Base-by-base conservation (phyloP, 2,329 filamentous ascomycete genomes). In the Aspergillus persii region DNA sequence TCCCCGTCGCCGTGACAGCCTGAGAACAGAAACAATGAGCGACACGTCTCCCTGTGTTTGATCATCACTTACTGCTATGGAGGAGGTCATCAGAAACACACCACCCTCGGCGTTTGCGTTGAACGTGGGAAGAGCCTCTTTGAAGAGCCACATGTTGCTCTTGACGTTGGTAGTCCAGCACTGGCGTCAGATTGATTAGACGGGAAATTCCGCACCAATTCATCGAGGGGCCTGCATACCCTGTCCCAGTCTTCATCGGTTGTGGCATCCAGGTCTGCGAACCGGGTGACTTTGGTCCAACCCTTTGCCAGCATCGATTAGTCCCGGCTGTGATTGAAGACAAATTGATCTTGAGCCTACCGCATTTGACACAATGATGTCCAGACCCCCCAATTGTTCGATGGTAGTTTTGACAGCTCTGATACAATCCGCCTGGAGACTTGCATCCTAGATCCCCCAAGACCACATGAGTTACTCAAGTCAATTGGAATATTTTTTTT, bases 281-380 rank as follows among this genome's bases (percentile, higher is more conserved):
- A 88, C 2, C 77, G 75, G 29, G 81, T 77, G 63, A 88, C 83
- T 61, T 82, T 83, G 0, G 86, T 88, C 83, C 84, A 89, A 27
- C 86, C 86, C 82, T 84, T 50, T 23, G 8, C 33, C 18, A 9
- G 2, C 36, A 27, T 54, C 30, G 56, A 56, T 57, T 36, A 60
- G 57, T 33, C 18, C 31, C 44, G 12, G 8, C 18, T 4, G 15
- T 36, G 46, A 6, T n/a, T 29, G 5, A 15, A 3, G 11, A 36
- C 3, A 44, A 7, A 11, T 11, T 4, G 18, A 23, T 29, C 15
- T n/a, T 29, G 47, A 11, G 60, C 80, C 50, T 68, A 86, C 84
- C 18, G 89, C 89, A 73, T 95, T 95, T 2, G 88, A 89, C 67
- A 94, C 85, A 50, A 95, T 79, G 46, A 92, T 82, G 75, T 95